Percentiles rank a stretch among this genome's conserved stretches.
Conservation (phyloP, 495 filamentous ascomycete species). For the Lindgomyces ingoldianus region DNA sequence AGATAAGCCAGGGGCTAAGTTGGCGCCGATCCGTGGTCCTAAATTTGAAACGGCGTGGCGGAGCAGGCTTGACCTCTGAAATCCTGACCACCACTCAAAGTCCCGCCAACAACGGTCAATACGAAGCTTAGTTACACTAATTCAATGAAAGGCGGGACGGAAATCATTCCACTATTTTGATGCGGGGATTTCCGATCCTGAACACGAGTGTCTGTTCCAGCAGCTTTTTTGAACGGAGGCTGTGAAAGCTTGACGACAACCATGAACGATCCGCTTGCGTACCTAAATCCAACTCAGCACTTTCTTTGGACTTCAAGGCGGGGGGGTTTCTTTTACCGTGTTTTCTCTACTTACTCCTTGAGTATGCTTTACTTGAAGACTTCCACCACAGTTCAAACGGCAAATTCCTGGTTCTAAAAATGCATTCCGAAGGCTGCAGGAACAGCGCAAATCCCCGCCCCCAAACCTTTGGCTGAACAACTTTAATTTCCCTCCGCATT, state of each 20-base stretch:
- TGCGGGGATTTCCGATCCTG: neutral
- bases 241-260: neutral
- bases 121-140: neutral
- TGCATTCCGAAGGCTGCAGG: neutral
- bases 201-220: neutral
- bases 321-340: neutral
- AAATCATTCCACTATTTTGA: neutral
- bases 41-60: neutral
- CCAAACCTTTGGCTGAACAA: neutral
- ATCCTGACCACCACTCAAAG: constrained; percentile 1
- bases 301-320: neutral
- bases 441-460: constrained; percentile 1
- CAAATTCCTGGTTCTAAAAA: neutral
- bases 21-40: neutral
- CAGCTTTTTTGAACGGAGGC: too few species aligned
- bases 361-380: neutral
- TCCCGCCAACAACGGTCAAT: neutral
- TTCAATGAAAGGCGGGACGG: neutral
- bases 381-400: neutral
- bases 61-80: neutral
- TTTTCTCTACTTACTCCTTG: neutral
- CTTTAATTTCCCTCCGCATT: neutral
- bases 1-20: too few species aligned
- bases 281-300: neutral
- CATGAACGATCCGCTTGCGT: neutral